Base-by-base conservation (phyloP, 768 basidiomycete genomes). In the Daedaleopsis nitida region DNA sequence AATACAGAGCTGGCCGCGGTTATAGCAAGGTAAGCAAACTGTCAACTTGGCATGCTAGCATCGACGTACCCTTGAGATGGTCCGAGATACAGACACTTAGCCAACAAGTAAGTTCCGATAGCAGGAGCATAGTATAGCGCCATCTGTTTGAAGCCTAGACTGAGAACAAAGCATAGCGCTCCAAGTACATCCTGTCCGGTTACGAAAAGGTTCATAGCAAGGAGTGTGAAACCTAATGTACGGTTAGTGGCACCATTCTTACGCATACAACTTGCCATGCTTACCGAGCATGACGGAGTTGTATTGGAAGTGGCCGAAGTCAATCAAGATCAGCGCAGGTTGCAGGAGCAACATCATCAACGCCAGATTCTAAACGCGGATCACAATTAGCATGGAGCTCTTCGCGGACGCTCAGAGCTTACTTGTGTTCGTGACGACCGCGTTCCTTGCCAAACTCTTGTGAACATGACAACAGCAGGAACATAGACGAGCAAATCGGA, bases 141-240 rank as follows among this genome's bases (percentile, higher is more conserved):
- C 95, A 98, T 97, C 70, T 98, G 96, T 74, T 97, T 97, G 80
- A 96, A 96, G 3, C 89, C 84, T 19, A 98, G 81, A 64, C 91
- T 90, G n/a, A 87, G 76, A 6, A 93, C 89, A 66, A 98, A 96
- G 59, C 79, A 85, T 16, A 92, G 70, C 5, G 93, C 91, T 6
- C 91, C 96, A 1, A 87, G 63, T 3, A 90, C 72, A 70, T 98
- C 96, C 19, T 81, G 79, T 3, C 84, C 89, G 2, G 69, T 72
- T 1, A 87, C 84, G 47, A 96, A 91, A 65, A 83, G 84, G 65
- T 87, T 84, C 39, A 95, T 72, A 0, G 92, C 78, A 24, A 89
- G 75, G 27, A 94, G 69, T 0, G 89, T 86, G 35, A 94, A 77
- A 2, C 91, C 89, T 91, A 58, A 19, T 8, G 12, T 3, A 17